A percentile compares a stretch with the other conserved stretches of the same genome.
These are phyloP conservation scores for Naganishia antarctica DNA, from an alignment of 768 basidiomycete genomes.

Conservation along the genomic window DNA sequence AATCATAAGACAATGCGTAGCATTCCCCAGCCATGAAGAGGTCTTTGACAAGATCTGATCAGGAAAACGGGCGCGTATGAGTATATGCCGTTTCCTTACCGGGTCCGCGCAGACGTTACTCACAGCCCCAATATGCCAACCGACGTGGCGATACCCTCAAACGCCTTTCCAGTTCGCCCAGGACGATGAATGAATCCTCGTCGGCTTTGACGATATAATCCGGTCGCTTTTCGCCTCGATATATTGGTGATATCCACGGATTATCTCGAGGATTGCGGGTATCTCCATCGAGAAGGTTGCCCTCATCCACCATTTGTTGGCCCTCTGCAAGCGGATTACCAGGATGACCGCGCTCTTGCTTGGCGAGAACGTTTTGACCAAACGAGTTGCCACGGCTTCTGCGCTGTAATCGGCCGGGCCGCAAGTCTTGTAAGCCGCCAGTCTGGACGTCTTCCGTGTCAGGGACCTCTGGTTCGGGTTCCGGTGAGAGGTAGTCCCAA, in stretches of 20 bases:
- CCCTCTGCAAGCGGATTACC: not conserved
- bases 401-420: not conserved
- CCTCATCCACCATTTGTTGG: not conserved
- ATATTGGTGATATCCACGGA: constrained; percentile 18
- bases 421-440: too few relatives aligned
- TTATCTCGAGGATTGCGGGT: not conserved
- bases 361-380: not conserved
- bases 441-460: not conserved
- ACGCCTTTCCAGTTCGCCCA: constrained; percentile 87
- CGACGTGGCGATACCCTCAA: constrained; percentile 69
- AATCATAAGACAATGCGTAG: constrained; percentile 81
- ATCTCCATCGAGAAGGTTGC: not conserved
- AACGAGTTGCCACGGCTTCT: not conserved
- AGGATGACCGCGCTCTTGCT: not conserved
- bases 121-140: constrained; percentile 49
- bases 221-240: constrained; percentile 60
- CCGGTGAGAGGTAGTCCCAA: constrained; percentile 47
- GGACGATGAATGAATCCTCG: constrained; percentile 91
- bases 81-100: not conserved
- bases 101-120: constrained; percentile 27
- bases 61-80: not conserved
- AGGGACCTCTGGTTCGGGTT: not conserved
- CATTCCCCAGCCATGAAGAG: constrained; percentile 93
- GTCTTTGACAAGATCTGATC: constrained; percentile 68
- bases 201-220: constrained; percentile 92